Evolutionary conservation across 441 rosid genomes (phyloP), one percentile per base, ranked within the genome.

Genomic region (Euphorbia schlechtendalii): DNA sequence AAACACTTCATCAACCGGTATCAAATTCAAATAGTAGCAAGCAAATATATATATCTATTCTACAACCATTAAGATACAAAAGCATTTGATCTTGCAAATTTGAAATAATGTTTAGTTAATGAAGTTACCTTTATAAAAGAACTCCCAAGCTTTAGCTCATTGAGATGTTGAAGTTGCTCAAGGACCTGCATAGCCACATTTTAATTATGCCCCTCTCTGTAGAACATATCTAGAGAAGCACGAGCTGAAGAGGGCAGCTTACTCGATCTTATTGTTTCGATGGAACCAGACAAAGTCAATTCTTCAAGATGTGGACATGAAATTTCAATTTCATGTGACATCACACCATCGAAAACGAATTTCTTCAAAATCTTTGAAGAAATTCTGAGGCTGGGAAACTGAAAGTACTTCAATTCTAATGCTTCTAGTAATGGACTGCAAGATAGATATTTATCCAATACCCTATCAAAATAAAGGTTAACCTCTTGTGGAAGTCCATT

Each of bases 321-420:
- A 53, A 69, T 61, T 28, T 53, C 8, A 27, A 41, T 5, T 38
- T 2, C 13, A 46, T 46, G 0, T 14, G 5, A 1, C 15, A 5
- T 3, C n/a, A 17, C 52, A 14, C 3, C 20, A 1, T 9, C 4
- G 0, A 15, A 8, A 3, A 41, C 58, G 13, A 75, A 34, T 25
- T 8, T 65, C 34, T 75, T 60, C 69, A 75, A 65, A 40, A 17
- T 49, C 0, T 43, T 25, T 1, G 41, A 51, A 5, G 25, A 7
- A 28, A 49, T 25, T 40, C 27, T 12, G 43, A 53, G 15, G 24
- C 9, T 5, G 17, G 0, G 21, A 3, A 46, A 17, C 13, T 1
- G 3, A 20, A n/a, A 49, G 1, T n/a, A 0, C 2, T 10, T 1
- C n/a, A n/a, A 49, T 49, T 49, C 24, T 11, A 49, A 49, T 8